These are phyloP conservation scores for Tremellales sp. DNA, from an alignment of 1,284 basidiomycete species.

Conservation along the genomic window DNA sequence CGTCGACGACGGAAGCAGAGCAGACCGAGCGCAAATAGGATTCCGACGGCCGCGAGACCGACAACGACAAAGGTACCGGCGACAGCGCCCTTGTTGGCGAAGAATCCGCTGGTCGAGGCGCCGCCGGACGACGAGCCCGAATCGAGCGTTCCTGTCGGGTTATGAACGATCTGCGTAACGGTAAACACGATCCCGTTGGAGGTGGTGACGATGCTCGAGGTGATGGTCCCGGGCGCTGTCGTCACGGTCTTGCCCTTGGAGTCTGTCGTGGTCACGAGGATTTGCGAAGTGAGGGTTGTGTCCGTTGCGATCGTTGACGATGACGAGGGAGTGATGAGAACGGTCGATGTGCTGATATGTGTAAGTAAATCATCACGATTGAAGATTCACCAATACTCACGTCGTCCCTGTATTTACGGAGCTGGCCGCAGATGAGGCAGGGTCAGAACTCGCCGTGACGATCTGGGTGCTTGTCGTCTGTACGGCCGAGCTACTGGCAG, in stretches of 20 bases:
- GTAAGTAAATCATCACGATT: slow-evolving; percentile 1
- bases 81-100: slow-evolving; percentile 49
- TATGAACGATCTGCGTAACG: slow-evolving; percentile 43
- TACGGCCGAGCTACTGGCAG: neutral
- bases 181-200: slow-evolving; percentile 44
- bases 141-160: slow-evolving; percentile 45
- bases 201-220: slow-evolving; percentile 37
- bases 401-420: neutral
- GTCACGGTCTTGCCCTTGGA: slow-evolving; percentile 30
- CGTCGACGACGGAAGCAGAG: slow-evolving; percentile 46
- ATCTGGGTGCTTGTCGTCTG: slow-evolving; percentile 1
- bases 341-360: slow-evolving; percentile 17
- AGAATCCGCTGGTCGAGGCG: slow-evolving; percentile 38
- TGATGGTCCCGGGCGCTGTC: slow-evolving; percentile 35
- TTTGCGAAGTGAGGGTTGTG: slow-evolving; percentile 29
- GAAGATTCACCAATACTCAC: neutral
- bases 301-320: slow-evolving; percentile 9
- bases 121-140: slow-evolving; percentile 27
- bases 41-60: slow-evolving; percentile 48
- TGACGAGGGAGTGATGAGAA: slow-evolving; percentile 12
- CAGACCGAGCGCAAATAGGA: slow-evolving; percentile 43
- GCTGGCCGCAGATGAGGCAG: slow-evolving; percentile 7
- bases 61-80: slow-evolving; percentile 51
- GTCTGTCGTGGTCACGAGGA: slow-evolving; percentile 38
- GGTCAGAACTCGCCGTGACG: neutral